Evolutionary conservation across 331 rosid genomes (phyloP).

Genomic region (Acacia pycnantha): DNA sequence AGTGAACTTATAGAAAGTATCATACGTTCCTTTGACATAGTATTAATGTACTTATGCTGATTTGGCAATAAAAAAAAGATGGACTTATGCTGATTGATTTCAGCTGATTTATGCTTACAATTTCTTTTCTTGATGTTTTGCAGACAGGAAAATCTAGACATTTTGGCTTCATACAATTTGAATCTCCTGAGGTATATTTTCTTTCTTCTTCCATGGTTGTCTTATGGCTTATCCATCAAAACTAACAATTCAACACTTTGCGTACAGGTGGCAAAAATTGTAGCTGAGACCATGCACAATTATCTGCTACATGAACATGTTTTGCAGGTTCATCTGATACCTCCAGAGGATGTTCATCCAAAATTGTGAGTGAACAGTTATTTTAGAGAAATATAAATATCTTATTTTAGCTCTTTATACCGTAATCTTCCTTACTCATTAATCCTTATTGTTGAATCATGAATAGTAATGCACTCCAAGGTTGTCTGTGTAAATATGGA

Average conservation of each 20-base stretch:
- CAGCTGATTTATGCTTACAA: constrained; percentile 5
- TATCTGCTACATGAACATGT: constrained; percentile 78
- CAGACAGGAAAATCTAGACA: constrained; percentile 82
- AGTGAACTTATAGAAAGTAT: neutral
- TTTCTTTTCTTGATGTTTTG: constrained; percentile 16
- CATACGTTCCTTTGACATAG: neutral
- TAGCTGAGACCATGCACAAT: constrained; percentile 89
- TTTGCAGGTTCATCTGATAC: constrained; percentile 67
- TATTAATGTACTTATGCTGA: neutral
- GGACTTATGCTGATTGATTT: neutral
- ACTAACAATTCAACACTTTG: constrained; percentile 3
- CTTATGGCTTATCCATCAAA: neutral
- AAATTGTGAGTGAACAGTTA: constrained; percentile 56
- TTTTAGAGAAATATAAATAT: neutral
- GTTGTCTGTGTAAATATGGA: neutral
- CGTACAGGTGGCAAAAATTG: constrained; percentile 82
- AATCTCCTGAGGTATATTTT: constrained; percentile 68
- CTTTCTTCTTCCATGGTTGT: neutral
- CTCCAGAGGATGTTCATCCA: constrained; percentile 71
- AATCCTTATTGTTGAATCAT: neutral
- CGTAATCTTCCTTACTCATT: neutral
- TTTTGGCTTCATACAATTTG: constrained; percentile 81
- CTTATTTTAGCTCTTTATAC: neutral
- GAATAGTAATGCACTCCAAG: neutral
- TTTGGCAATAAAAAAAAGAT: neutral